phyloP scores from a whole-genome alignment of 805 yeast genomes.

The Ogataea sp. region DNA sequence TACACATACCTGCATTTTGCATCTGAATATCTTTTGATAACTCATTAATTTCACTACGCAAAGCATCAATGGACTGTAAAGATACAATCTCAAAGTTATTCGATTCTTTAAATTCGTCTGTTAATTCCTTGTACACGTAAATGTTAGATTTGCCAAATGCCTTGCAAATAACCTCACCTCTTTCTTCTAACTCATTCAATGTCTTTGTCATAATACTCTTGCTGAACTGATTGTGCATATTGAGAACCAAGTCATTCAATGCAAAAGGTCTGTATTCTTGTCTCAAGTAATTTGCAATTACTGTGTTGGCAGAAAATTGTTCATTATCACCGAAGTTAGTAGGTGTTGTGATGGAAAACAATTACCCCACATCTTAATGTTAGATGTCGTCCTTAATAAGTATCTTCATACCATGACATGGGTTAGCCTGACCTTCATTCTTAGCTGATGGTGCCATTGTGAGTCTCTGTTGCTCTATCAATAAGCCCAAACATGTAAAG shows the following conservation, averaged over 20 bases:
- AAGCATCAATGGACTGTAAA: not conserved
- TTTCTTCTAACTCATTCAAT: slow-evolving; percentile 26
- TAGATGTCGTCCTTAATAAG: no score
- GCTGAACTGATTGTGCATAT: slow-evolving; percentile 31
- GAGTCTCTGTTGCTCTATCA: no score
- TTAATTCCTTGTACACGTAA: slow-evolving; percentile 32
- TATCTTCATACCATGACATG: no score
- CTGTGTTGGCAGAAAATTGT: slow-evolving; percentile 12
- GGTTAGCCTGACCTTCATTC: no score
- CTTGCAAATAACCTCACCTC: slow-evolving; percentile 28
- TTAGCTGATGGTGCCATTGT: no score
- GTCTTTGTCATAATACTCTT: slow-evolving; percentile 28
- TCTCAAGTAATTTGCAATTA: slow-evolving; percentile 29
- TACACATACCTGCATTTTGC: not conserved
- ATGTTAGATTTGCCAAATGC: slow-evolving; percentile 35
- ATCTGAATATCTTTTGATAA: not conserved
- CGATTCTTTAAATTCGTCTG: not conserved
- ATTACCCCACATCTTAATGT: not conserved
- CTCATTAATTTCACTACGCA: not conserved
- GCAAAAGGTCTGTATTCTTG: slow-evolving; percentile 42
- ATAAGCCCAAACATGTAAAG: no score
- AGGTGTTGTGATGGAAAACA: no score
- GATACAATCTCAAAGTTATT: not conserved
- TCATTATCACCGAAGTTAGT: no score
- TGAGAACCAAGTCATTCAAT: slow-evolving; percentile 35